Base-by-base conservation (phyloP, 495 filamentous ascomycete genomes). In the Hyaloscypha finlandica region DNA sequence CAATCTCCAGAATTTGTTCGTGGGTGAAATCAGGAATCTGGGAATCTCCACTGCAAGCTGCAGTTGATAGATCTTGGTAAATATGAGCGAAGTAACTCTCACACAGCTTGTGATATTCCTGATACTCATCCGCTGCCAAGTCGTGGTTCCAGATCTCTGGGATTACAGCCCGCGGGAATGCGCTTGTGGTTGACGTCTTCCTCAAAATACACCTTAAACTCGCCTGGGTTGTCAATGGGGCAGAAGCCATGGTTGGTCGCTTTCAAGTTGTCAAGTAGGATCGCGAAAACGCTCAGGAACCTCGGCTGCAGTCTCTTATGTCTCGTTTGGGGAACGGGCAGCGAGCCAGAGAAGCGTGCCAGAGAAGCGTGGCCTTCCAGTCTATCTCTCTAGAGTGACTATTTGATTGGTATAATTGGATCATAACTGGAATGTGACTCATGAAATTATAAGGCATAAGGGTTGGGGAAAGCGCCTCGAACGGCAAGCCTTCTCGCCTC, bases 81-180 rank as follows among this genome's bases (percentile, higher is more conserved):
- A 53, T 53, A 5, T 53, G 51, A n/a, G 51, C 1, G 22, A 53
- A 53, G 51, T 53, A 53, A n/a, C 51, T 53, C 22, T 53, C 51
- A 29, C 5, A 53, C 6, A 53, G 8, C 19, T 11, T 11, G 19
- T 3, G 9, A 53, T 53, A n/a, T 11, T 53, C 51, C 16, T 16
- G 51, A 53, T 53, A 53, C 51, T 53, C 19, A 6, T 53, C 19
- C 22, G 51, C 19, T 29, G 51, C 5, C 6, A 53, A 53, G 51
- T 53, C 19, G 6, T 53, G 51, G 51, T 53, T 53, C 51, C 51
- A 53, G 51, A 53, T 53, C 51, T 53, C 51, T 53, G 2, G 51
- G 16, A 53, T 53, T 29, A 53, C 51, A 8, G 22, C 6, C 19
- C 19, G 51, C 22, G 19, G 5, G 16, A 53, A 53, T 53, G 51